Evolutionary conservation across 2,329 filamentous ascomycete species (phyloP).

Genomic region (Alternaria sp.): DNA sequence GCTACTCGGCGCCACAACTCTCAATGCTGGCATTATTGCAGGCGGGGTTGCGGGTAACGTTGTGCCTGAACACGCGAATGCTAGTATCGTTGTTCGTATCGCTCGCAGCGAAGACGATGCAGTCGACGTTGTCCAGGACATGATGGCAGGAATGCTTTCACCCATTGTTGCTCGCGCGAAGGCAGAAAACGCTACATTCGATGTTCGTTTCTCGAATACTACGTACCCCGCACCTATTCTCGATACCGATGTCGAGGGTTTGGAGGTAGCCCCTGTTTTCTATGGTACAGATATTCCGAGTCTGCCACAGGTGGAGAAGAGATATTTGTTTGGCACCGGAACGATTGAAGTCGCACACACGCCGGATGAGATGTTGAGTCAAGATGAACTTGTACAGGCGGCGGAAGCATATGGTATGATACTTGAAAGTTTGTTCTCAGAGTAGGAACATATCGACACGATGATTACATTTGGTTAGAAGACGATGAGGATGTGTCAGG

Average conservation of each 20-base stretch:
- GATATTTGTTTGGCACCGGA: conserved; percentile 32
- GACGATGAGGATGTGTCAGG: background rate
- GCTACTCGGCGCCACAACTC: conserved; percentile 65
- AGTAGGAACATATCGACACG: background rate
- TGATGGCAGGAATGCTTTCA: conserved; percentile 26
- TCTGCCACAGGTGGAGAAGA: conserved; percentile 31
- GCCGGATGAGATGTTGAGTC: conserved; percentile 29
- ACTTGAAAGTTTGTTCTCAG: conserved; percentile 25
- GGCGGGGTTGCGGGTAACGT: conserved; percentile 89
- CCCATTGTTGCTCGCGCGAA: conserved; percentile 24
- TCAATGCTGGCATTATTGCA: conserved; percentile 81
- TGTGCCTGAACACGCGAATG: conserved; percentile 76
- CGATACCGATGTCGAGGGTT: conserved; percentile 31
- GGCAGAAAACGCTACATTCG: conserved; percentile 25
- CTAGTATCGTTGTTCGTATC: conserved; percentile 65
- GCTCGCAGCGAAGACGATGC: conserved; percentile 32
- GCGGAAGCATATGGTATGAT: conserved; percentile 36
- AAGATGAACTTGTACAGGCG: conserved; percentile 30
- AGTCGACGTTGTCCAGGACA: conserved; percentile 23
- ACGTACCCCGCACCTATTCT: conserved; percentile 27
- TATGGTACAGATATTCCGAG: conserved; percentile 37
- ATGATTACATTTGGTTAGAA: background rate
- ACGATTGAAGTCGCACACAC: conserved; percentile 37
- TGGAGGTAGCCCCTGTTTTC: conserved; percentile 35
- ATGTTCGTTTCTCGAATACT: conserved; percentile 16